Evolutionary conservation across 1,139 yeast genomes (phyloP).

Genomic region (Debaryomyces singareniensis): DNA sequence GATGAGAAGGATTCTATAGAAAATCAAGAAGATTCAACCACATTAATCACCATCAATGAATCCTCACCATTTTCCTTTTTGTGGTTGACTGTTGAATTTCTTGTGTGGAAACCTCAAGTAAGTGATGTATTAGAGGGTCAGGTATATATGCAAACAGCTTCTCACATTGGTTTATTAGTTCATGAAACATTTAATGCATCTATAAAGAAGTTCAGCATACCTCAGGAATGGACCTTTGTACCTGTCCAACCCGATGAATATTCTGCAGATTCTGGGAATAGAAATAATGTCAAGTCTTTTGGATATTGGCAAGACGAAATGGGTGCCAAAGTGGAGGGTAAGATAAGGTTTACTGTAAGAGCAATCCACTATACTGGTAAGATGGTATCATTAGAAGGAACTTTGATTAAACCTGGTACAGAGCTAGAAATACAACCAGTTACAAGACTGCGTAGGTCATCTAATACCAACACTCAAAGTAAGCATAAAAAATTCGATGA

Average conservation of each 20-base stretch:
- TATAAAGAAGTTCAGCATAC: slow-evolving; percentile 78
- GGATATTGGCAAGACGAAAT: slow-evolving; percentile 85
- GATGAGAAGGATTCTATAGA: slow-evolving; percentile 29
- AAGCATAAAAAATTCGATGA: slow-evolving; percentile 44
- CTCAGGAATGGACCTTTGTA: slow-evolving; percentile 74
- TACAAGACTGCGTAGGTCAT: slow-evolving; percentile 1
- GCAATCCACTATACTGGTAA: slow-evolving; percentile 72
- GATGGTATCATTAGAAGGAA: slow-evolving; percentile 81
- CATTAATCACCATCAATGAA: slow-evolving; percentile 61
- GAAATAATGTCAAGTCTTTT: slow-evolving; percentile 41
- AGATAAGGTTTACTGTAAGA: slow-evolving; percentile 66
- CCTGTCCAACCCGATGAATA: slow-evolving; percentile 68
- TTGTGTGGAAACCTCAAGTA: slow-evolving; percentile 82
- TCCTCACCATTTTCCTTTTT: slow-evolving; percentile 85
- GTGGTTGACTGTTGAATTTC: slow-evolving; percentile 81
- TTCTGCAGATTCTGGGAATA: slow-evolving; percentile 12
- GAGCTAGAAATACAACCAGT: slow-evolving; percentile 54
- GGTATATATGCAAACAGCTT: slow-evolving; percentile 88
- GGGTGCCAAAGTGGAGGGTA: slow-evolving; percentile 74
- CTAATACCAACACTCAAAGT: slow-evolving; percentile 6
- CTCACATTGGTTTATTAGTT: slow-evolving; percentile 85
- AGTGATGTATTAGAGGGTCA: slow-evolving; percentile 85
- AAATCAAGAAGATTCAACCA: slow-evolving; percentile 15
- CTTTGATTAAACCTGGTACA: slow-evolving; percentile 58
- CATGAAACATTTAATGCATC: slow-evolving; percentile 95